These are phyloP conservation scores for Elongisporangium prolatum DNA, from an alignment of 352 stramenopile species.

Conservation along the genomic window DNA sequence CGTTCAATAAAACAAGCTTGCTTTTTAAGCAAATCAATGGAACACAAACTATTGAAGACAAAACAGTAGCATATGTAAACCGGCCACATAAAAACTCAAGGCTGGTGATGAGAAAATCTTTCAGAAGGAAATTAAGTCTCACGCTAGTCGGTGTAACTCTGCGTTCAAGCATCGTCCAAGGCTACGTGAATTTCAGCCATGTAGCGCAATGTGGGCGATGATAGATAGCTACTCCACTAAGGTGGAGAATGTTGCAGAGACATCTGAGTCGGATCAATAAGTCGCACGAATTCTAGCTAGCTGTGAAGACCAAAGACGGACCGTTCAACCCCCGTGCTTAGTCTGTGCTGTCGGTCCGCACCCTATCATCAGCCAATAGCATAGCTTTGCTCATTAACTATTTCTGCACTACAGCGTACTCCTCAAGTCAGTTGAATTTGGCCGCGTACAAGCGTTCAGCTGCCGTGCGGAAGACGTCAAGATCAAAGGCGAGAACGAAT, in stretches of 20 bases:
- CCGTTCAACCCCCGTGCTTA: background rate
- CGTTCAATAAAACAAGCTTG: background rate
- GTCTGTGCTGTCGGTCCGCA: background rate
- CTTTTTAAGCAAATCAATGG: background rate
- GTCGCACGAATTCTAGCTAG: background rate
- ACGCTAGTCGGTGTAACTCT: background rate
- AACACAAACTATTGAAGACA: background rate
- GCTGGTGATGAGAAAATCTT: background rate
- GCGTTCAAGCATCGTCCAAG: background rate
- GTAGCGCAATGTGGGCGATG: background rate
- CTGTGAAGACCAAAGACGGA: background rate
- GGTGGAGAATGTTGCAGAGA: background rate
- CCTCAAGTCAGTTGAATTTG: background rate
- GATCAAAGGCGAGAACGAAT: no score
- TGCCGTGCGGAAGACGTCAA: no score
- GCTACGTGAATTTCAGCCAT: background rate
- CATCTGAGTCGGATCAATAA: background rate
- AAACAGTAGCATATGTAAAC: background rate
- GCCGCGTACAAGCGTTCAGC: no score
- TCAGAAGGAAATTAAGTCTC: background rate
- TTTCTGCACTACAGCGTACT: background rate
- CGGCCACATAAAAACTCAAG: background rate
- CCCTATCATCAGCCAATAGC: background rate
- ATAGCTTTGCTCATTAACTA: background rate
- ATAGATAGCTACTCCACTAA: background rate